Percentiles rank a stretch among this genome's conserved stretches.
Conservation (phyloP, 768 basidiomycete species). For the Tulasnella sp. region DNA sequence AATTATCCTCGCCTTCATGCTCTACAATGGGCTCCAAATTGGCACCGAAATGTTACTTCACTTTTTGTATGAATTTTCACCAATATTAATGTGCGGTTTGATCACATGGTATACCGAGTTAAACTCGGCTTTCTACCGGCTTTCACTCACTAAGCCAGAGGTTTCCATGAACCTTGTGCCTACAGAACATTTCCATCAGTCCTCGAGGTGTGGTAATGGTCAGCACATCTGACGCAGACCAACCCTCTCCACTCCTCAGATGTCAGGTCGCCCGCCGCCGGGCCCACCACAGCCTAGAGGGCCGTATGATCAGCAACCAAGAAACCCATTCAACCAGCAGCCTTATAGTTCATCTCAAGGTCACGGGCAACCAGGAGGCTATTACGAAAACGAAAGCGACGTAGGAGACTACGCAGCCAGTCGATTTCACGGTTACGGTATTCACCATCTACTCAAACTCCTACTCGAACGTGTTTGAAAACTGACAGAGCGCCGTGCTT, state of each 20-base stretch:
- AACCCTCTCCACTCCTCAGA: neutral
- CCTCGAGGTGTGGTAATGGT: too few species aligned
- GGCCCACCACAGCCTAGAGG: constrained; percentile 5
- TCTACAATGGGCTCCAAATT: too few species aligned
- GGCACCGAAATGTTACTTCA: too few species aligned
- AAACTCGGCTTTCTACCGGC: too few species aligned
- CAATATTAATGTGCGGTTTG: too few species aligned
- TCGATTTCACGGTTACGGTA: constrained; percentile 63
- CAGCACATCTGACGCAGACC: neutral
- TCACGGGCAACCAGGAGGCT: constrained; percentile 30
- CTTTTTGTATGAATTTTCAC: too few species aligned
- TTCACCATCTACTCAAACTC: constrained; percentile 32
- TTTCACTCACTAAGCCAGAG: too few species aligned
- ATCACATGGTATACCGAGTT: too few species aligned
- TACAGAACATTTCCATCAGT: too few species aligned
- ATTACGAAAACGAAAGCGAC: constrained; percentile 73
- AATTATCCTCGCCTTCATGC: too few species aligned
- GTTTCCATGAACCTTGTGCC: too few species aligned
- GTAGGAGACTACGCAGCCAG: constrained; percentile 55
- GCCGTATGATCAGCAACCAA: neutral
- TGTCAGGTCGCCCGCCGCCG: constrained; percentile 11
- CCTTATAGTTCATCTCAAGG: neutral
- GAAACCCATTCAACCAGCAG: neutral
- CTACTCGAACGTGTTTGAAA: constrained; percentile 48
- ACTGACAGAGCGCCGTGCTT: neutral